These are phyloP conservation scores for Hygrophorus pudorinus DNA, from an alignment of 768 basidiomycete species.

Conservation along the genomic window DNA sequence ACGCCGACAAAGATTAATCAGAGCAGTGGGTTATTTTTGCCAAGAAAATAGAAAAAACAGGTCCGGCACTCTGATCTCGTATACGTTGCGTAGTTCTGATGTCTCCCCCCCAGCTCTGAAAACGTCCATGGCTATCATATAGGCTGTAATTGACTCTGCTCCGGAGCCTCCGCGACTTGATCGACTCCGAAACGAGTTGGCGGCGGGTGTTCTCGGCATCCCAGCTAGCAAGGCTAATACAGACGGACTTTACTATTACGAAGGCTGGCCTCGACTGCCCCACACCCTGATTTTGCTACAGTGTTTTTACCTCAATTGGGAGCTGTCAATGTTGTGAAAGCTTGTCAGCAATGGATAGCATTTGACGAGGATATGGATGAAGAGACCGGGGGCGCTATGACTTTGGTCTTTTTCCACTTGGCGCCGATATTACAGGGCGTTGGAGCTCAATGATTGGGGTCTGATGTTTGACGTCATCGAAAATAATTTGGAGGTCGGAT, in stretches of 20 bases:
- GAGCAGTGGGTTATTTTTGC: slow-evolving; percentile 74
- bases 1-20: slow-evolving; percentile 51
- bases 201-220: slow-evolving; percentile 67
- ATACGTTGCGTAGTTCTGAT: slow-evolving; percentile 3
- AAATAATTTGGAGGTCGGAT: slow-evolving; percentile 70
- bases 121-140: slow-evolving; percentile 55
- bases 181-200: slow-evolving; percentile 83
- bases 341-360: slow-evolving; percentile 73
- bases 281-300: slow-evolving; percentile 66
- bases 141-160: slow-evolving; percentile 48
- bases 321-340: slow-evolving; percentile 80
- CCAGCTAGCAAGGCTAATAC: slow-evolving; percentile 50
- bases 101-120: slow-evolving; percentile 48
- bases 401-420: slow-evolving; percentile 60
- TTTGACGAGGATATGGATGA: slow-evolving; percentile 59
- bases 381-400: slow-evolving; percentile 70
- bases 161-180: slow-evolving; percentile 66
- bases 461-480: slow-evolving; percentile 85
- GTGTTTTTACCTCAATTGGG: slow-evolving; percentile 79
- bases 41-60: slow-evolving; percentile 47
- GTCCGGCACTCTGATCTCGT: slow-evolving; percentile 41
- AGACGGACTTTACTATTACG: slow-evolving; percentile 63
- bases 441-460: slow-evolving; percentile 91
- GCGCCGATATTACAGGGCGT: slow-evolving; percentile 85
- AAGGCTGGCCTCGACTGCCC: slow-evolving; percentile 62